These are phyloP conservation scores for Tetrahymena borealis DNA, from an alignment of 73 alveolate species.

Conservation along the genomic window DNA sequence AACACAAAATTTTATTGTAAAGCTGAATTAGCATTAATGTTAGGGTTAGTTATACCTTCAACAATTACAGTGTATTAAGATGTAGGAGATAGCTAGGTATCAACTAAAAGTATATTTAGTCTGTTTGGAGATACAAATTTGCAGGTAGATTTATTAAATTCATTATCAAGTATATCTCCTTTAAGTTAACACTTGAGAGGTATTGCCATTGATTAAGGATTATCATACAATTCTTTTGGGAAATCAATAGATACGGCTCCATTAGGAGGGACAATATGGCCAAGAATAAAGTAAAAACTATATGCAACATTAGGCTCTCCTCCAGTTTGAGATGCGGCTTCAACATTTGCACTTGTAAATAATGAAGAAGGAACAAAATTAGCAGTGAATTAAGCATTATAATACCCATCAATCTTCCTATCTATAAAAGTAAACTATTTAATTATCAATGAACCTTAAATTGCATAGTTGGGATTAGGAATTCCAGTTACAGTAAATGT, in stretches of 20 bases:
- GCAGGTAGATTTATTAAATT: background rate
- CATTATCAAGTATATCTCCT: background rate
- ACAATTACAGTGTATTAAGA: background rate
- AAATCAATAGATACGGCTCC: background rate
- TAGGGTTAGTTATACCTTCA: background rate
- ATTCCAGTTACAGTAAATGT: background rate
- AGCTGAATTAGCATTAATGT: background rate
- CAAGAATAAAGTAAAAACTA: background rate
- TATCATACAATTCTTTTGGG: background rate
- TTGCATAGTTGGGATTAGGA: background rate
- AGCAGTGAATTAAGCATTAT: background rate
- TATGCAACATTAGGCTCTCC: background rate
- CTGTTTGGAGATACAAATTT: background rate
- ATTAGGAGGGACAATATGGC: background rate
- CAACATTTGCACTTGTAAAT: background rate
- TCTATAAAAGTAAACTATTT: background rate
- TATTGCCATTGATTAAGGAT: background rate
- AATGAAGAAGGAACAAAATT: background rate
- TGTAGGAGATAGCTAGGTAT: background rate
- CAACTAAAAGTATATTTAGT: background rate
- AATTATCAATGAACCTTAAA: background rate
- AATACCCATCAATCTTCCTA: background rate
- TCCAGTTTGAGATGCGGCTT: background rate
- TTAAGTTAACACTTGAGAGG: background rate
- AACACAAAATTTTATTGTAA: background rate